Evolutionary conservation across 257 asterid genomes (phyloP), one percentile per base, ranked within the genome.

Genomic region (Schizonepeta tenuifolia): DNA sequence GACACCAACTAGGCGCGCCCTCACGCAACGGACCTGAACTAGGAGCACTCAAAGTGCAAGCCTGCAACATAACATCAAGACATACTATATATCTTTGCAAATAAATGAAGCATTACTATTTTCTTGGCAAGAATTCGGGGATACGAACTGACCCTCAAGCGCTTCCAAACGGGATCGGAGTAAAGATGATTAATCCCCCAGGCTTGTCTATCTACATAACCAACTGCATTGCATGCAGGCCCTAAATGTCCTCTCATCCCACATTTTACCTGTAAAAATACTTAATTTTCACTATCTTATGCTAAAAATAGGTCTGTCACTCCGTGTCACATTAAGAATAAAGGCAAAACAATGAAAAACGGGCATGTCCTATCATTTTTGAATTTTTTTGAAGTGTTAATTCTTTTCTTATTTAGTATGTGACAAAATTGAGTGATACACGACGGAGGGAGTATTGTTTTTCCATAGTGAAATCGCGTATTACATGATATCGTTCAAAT

Each of bases 141-240:
- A 68, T 12, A 13, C 21, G 2, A 22, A 35, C 62, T 6, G 20
- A 75, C 80, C 79, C 70, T 89, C 67, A 86, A 75, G 11, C 98
- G 82, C 6, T 79, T 31, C 98, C 98, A 93, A 69, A 86, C 97
- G 11, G 98, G 97, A 55, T 81, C 69, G 0, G 61, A 1, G 47
- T 93, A 93, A 7, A 93, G 91, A 84, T 93, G 98, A 78, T 90
- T 93, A 69, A 89, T 70, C 12, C 97, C 98, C 97, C 97, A 93
- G 0, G 81, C 92, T 72, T 87, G 87, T 74, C 98, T 80, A 85
- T 93, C 98, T 9, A 90, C 92, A 50, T 87, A 85, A 35, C 97
- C 98, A 80, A 93, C 97, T 53, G 97, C 96, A 75, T 93, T 93
- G 77, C 98, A 93, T 0, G 93, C 98, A 1, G 96, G 97, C 65